These are phyloP conservation scores for Ceratopteris richardii DNA, from an alignment of 75 land plant species.

Conservation along the genomic window DNA sequence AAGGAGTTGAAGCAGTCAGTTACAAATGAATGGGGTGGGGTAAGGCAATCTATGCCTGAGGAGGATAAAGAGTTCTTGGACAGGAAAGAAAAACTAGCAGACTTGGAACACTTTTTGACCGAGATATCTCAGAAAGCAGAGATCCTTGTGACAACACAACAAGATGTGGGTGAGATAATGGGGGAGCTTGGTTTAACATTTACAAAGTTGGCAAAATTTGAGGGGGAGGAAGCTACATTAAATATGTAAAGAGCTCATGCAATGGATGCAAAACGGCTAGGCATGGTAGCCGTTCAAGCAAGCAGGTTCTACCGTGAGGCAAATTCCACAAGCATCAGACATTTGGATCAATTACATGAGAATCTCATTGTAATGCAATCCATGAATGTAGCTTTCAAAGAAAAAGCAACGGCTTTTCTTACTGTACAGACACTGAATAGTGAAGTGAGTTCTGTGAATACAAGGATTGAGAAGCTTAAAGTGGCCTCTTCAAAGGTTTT, in stretches of 20 bases:
- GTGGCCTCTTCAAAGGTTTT: constrained; percentile 73
- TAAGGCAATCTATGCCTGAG: constrained; percentile 50
- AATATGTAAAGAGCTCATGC: constrained; percentile 61
- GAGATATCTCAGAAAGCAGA: constrained; percentile 56
- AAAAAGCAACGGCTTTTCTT: constrained; percentile 72
- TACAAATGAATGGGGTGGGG: constrained; percentile 75
- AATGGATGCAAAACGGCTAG: constrained; percentile 54
- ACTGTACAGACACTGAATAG: constrained; percentile 72
- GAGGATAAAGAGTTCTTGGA: constrained; percentile 89
- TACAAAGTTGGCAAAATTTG: constrained; percentile 81
- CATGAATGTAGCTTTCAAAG: constrained; percentile 61
- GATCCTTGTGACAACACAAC: constrained; percentile 80
- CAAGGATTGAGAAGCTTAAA: constrained; percentile 60
- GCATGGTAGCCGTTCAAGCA: constrained; percentile 84
- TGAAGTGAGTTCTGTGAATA: constrained; percentile 56
- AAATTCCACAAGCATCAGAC: constrained; percentile 70
- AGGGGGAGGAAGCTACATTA: constrained; percentile 48
- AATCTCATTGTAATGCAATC: constrained; percentile 77
- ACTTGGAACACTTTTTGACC: constrained; percentile 62
- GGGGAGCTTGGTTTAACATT: constrained; percentile 92
- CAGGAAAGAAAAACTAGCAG: constrained; percentile 68
- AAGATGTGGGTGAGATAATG: constrained; percentile 84
- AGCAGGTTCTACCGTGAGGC: constrained; percentile 73
- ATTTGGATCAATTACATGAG: constrained; percentile 87
- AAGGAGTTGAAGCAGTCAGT: constrained; percentile 93